A percentile compares a stretch with the other conserved stretches of the same genome.
Conservation (phyloP, 1,284 basidiomycete species). For the Puccinia hordei region DNA sequence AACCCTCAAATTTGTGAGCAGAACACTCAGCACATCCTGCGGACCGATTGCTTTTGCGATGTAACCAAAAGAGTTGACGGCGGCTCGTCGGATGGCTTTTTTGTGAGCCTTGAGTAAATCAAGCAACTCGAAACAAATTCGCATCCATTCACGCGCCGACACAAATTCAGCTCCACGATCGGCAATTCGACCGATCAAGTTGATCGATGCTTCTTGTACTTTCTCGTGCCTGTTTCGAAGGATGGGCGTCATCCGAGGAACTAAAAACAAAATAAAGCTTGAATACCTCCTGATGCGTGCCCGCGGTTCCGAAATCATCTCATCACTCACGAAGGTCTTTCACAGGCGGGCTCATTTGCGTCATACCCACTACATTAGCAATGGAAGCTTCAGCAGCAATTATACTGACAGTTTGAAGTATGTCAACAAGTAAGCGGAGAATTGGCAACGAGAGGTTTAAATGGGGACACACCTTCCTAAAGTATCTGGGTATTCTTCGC, state of each 20-base stretch:
- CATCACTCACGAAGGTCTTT: slow-evolving; percentile 84
- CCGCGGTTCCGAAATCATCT: not conserved
- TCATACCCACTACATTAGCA: slow-evolving; percentile 99
- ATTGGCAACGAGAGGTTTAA: not conserved
- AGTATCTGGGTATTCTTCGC: slow-evolving; percentile 98
- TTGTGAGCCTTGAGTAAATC: slow-evolving; percentile 98
- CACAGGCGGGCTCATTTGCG: slow-evolving; percentile 99
- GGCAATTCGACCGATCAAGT: slow-evolving; percentile 98
- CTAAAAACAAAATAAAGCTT: slow-evolving; percentile 61
- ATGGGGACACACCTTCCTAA: slow-evolving; percentile 67
- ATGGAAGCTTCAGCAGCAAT: slow-evolving; percentile 98
- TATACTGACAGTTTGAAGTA: slow-evolving; percentile 67
- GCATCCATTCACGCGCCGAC: slow-evolving; percentile 92
- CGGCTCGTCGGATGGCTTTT: slow-evolving; percentile 96
- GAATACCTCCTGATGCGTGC: not conserved
- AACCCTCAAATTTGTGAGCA: slow-evolving; percentile 93
- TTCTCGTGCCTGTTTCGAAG: slow-evolving; percentile 98
- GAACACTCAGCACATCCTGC: slow-evolving; percentile 93
- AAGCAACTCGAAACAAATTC: slow-evolving; percentile 97
- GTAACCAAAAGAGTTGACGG: slow-evolving; percentile 99
- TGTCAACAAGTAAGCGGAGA: not conserved
- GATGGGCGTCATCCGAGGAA: slow-evolving; percentile 99
- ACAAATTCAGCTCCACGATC: slow-evolving; percentile 99
- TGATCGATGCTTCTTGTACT: slow-evolving; percentile 98
- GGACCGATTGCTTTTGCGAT: slow-evolving; percentile 99